Evolutionary conservation across 176 grass and related monocot genomes (phyloP).

Genomic region (Chrysopogon serrulatus): DNA sequence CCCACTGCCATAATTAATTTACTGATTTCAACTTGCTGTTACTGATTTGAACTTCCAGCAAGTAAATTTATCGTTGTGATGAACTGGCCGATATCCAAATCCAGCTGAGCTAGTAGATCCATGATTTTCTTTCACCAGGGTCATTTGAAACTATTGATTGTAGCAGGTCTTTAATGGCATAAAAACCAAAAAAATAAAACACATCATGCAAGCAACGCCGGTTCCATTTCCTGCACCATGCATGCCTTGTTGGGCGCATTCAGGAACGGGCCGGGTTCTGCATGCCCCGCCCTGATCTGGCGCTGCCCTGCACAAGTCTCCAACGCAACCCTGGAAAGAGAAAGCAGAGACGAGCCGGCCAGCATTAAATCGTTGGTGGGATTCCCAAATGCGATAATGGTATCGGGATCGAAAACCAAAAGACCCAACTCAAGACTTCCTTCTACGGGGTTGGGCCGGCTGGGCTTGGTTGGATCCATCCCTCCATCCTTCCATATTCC

Average conservation of each 20-base stretch:
- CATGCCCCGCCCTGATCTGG: not conserved
- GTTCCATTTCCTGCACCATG: not conserved
- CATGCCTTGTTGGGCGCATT: not conserved
- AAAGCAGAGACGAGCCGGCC: not conserved
- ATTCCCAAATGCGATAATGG: slow-evolving; percentile 22
- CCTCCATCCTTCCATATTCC: not conserved
- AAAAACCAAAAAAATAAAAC: not conserved
- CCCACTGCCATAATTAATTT: not conserved
- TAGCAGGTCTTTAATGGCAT: not conserved
- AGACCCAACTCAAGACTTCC: slow-evolving; percentile 27
- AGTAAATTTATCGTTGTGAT: not conserved
- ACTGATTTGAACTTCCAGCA: not conserved
- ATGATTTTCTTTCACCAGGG: not conserved
- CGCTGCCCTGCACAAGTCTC: not conserved
- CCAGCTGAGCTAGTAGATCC: not conserved
- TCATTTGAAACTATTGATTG: not conserved
- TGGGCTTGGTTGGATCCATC: too few relatives aligned
- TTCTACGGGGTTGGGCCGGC: not conserved
- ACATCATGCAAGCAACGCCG: not conserved
- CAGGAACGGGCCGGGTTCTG: slow-evolving; percentile 14
- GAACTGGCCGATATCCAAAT: not conserved
- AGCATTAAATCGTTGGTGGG: slow-evolving; percentile 27
- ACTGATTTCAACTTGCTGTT: not conserved
- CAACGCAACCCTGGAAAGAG: slow-evolving; percentile 12
- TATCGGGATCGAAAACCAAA: slow-evolving; percentile 44